A percentile compares a stretch with the other conserved stretches of the same genome.
phyloP scores from a whole-genome alignment of 148 eudicot genomes.

The Persicaria maculosa region DNA sequence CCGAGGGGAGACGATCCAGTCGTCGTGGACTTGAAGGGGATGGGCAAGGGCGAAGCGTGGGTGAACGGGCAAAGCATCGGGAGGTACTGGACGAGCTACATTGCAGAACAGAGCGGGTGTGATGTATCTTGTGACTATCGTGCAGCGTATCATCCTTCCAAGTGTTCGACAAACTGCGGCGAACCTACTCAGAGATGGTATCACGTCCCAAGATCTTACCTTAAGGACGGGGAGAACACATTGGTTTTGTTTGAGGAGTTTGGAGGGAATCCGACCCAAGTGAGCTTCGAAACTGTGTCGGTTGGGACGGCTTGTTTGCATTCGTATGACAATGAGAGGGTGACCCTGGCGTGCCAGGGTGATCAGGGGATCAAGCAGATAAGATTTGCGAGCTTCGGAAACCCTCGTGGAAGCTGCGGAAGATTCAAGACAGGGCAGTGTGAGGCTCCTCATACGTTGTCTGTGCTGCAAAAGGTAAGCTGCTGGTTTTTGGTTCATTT shows the following conservation, averaged over 20 bases:
- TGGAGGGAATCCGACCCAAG: not conserved
- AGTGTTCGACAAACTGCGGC: slow-evolving; percentile 10
- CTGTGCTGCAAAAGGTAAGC: not conserved
- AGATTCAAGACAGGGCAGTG: not conserved
- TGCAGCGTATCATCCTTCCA: not conserved
- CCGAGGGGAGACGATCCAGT: slow-evolving; percentile 33
- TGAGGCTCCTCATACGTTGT: not conserved
- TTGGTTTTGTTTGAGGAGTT: slow-evolving; percentile 10
- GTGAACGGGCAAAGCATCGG: slow-evolving; percentile 36
- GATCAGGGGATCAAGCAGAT: not conserved
- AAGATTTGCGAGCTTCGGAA: slow-evolving; percentile 1
- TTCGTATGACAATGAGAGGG: not conserved
- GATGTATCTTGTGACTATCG: slow-evolving; percentile 1
- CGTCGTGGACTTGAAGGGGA: slow-evolving; percentile 29
- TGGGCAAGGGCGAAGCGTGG: slow-evolving; percentile 39
- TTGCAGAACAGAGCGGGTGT: not conserved
- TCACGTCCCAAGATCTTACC: not conserved
- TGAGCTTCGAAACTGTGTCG: not conserved
- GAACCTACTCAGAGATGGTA: slow-evolving; percentile 6
- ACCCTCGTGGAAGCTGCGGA: not conserved
- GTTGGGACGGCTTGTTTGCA: slow-evolving; percentile 1
- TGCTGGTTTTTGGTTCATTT: no score
- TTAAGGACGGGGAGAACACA: not conserved
- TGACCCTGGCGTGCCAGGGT: not conserved
- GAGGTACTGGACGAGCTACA: slow-evolving; percentile 26